Evolutionary conservation across 495 filamentous ascomycete species (phyloP), one percentile per base, ranked within the genome.

Genomic region (Hypoxylon fragiforme): DNA sequence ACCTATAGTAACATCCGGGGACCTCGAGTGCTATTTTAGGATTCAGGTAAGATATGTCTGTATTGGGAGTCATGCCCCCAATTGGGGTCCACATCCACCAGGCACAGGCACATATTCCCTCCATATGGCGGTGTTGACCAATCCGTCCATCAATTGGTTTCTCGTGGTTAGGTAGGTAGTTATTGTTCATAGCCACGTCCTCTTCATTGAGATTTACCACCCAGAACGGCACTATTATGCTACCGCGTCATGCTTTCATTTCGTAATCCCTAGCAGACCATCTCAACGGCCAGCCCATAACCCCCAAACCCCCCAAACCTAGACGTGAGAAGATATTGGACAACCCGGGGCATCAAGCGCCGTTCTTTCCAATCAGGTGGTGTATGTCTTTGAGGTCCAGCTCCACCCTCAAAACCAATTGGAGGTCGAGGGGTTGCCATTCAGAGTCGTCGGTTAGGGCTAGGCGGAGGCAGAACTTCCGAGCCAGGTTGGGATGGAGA

Each of bases 341-440:
- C 50, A 51, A 51, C 35, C 55, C 57, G 57, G 57, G 46, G 32
- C 46, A 43, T 52, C 41, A 42, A 44, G 45, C 51, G 20, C 57
- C 57, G 57, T 26, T n/a, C 13, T 43, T 47, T 50, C 46, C n/a
- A 14, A 56, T 55, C 47, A 22, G 37, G 38, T 40, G 36, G 20
- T 36, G 30, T 15, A 39, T 43, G n/a, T n/a, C 52, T 43, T 9
- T 7, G 28, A n/a, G 19, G 11, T n/a, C 19, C 16, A 32, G 13
- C 21, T 42, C 51, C 57, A 40, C 42, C 21, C 43, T 21, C 35
- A 12, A 34, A 30, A 32, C 50, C 42, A 51, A 47, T 61, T 16
- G 19, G 12, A 44, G 30, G 42, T 18, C 9, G 38, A 18, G 21
- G 22, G 24, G 36, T 18, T 8, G n/a, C 37, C 18, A 46, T 45